A percentile compares a stretch with the other conserved stretches of the same genome.
These are phyloP conservation scores for Saccharomycopsis sp. DNA, from an alignment of 805 yeast species.

Conservation along the genomic window DNA sequence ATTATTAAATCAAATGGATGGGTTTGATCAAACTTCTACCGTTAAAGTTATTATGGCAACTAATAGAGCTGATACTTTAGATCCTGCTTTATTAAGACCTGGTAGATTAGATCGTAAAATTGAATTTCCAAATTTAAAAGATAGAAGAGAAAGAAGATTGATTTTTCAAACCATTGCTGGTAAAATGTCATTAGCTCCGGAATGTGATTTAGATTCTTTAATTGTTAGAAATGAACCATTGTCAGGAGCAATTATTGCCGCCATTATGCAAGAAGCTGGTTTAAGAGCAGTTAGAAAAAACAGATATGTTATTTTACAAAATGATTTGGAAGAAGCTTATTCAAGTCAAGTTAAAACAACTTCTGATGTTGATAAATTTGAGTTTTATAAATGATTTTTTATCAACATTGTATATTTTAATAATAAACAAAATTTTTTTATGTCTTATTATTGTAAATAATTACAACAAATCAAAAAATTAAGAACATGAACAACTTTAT, in stretches of 20 bases:
- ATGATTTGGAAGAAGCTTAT: constrained; percentile 96
- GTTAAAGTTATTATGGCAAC: constrained; percentile 99
- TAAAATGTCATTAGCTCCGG: constrained; percentile 98
- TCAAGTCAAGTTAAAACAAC: constrained; percentile 94
- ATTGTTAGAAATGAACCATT: constrained; percentile 94
- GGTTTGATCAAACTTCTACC: constrained; percentile 90
- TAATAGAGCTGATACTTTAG: constrained; percentile 97
- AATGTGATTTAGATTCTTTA: constrained; percentile 88
- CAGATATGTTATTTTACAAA: constrained; percentile 91
- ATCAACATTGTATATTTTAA: too few relatives aligned
- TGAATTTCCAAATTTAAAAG: constrained; percentile 93
- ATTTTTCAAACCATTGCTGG: constrained; percentile 92
- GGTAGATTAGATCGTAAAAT: constrained; percentile 98
- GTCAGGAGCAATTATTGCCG: constrained; percentile 96
- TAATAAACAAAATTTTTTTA: not conserved
- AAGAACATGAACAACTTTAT: not conserved
- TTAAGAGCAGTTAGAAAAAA: constrained; percentile 96
- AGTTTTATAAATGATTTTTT: constrained; percentile 67
- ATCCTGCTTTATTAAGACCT: constrained; percentile 96
- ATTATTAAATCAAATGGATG: constrained; percentile 97
- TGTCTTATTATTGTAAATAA: not conserved
- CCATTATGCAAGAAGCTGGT: constrained; percentile 99
- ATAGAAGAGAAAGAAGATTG: constrained; percentile 94
- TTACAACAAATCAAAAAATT: not conserved
- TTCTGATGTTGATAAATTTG: constrained; percentile 92